Percentiles rank a stretch among this genome's conserved stretches.
These are phyloP conservation scores for Globisporangium spiculum DNA, from an alignment of 352 stramenopile species.

Conservation along the genomic window DNA sequence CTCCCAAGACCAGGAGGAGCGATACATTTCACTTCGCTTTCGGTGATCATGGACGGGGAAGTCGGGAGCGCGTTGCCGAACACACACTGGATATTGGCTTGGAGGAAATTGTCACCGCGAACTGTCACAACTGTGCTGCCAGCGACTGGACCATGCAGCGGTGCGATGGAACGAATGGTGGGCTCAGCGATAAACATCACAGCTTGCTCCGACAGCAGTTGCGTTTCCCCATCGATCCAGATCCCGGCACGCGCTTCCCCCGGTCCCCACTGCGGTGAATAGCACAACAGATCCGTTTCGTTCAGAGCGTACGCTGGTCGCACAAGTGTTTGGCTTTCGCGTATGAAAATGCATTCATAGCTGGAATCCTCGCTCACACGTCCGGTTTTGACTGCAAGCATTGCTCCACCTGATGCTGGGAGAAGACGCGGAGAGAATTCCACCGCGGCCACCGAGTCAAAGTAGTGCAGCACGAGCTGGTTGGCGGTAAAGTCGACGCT, in stretches of 20 bases:
- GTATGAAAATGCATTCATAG: constrained; percentile 40
- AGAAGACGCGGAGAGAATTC: constrained; percentile 25
- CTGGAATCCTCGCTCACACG: constrained; percentile 8
- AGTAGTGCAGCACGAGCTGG: constrained; percentile 29
- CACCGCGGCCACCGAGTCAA: constrained; percentile 25
- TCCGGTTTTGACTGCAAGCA: constrained; percentile 24
- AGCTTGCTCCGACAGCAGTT: constrained; percentile 16
- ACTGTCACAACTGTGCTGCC: constrained; percentile 30
- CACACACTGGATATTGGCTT: constrained; percentile 20
- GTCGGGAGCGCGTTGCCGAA: constrained; percentile 27
- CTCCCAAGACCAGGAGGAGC: constrained; percentile 9
- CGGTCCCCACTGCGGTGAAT: constrained; percentile 27
- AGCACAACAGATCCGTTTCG: constrained; percentile 24
- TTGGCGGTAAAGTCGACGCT: constrained; percentile 41
- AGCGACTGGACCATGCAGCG: constrained; percentile 22
- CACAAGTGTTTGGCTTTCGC: constrained; percentile 10
- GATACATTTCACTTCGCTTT: constrained; percentile 21
- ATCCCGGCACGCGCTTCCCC: constrained; percentile 28
- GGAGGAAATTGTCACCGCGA: constrained; percentile 20
- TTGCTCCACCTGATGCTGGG: constrained; percentile 24
- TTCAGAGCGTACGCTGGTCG: constrained; percentile 26
- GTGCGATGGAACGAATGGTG: constrained; percentile 21
- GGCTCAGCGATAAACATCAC: constrained; percentile 27
- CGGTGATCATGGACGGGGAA: constrained; percentile 17
- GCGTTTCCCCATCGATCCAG: constrained; percentile 21